Base-by-base conservation (phyloP, 345 rosid genomes). In the Linum usitatissimum region DNA sequence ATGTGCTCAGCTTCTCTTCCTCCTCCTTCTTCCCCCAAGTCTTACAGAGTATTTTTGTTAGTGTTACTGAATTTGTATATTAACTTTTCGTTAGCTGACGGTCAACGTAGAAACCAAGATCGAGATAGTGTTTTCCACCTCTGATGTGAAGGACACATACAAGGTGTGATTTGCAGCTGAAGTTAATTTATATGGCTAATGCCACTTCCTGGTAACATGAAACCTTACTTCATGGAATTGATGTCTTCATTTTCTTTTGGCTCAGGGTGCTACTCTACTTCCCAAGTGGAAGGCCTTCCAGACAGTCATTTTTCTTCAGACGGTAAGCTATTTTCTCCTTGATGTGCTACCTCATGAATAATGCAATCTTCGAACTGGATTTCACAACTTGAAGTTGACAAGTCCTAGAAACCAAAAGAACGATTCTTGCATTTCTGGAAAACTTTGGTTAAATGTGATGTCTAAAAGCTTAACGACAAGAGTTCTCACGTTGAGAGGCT, bases 211-310 rank as follows among this genome's bases (percentile, higher is more conserved):
- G 60, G 18, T 65, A 61, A 40, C 42, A 53, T 65, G 18, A 18
- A 49, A 69, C 18, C 38, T 56, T 6, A 12, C 38, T 48, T 28
- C 14, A 38, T 70, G 21, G 53, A 6, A 28, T 19, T 66, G 48
- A 62, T 30, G 59, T 30, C 18, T 19, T 59, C 59, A 20, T 71
- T 23, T 23, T 34, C 0, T 34, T 34, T 49, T 59, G 59, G 57
- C 57, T 66, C 78, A 89, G 98, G 91, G 80, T 75, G 95, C 89
- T 58, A 70, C 54, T 53, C 73, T 92, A 48, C 62, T 70, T 21
- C 91, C 92, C 23, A 84, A 86, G 53, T 92, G 98, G 98, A 92
- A 92, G 81, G 89, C 98, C n/a, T 89, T 86, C 60, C 82, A 80
- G 81, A 85, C 98, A 56, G 66, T 85, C 55, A 86, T 89, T 70